phyloP scores from a whole-genome alignment of 176 grass and related monocot species.

The Ensete glaucum region DNA sequence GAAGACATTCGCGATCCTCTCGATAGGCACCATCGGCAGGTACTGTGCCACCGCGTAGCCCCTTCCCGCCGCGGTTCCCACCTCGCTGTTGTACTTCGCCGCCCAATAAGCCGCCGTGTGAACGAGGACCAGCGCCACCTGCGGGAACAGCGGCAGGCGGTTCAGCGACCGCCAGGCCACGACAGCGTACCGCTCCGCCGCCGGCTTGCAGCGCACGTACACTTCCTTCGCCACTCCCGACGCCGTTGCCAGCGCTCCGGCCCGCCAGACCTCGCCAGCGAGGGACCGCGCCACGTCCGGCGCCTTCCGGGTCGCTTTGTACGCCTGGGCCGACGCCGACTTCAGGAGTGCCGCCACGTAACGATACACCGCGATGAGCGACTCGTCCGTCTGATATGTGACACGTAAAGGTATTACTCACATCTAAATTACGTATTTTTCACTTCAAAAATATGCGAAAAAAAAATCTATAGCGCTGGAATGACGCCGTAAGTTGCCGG shows the following conservation, averaged over 20 bases:
- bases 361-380: conserved; percentile 26
- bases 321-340: conserved; percentile 23
- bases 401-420: too few species aligned
- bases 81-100: conserved; percentile 65
- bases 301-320: conserved; percentile 18
- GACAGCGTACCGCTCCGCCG: conserved; percentile 59
- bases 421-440: too few species aligned
- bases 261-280: conserved; percentile 27
- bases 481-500: not conserved
- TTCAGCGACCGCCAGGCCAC: conserved; percentile 69
- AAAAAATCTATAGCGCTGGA: too few species aligned
- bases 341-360: conserved; percentile 47
- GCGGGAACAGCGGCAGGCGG: conserved; percentile 59
- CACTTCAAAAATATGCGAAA: too few species aligned
- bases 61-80: conserved; percentile 12
- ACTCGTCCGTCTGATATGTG: conserved; percentile 43
- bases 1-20: conserved; percentile 74
- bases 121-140: conserved; percentile 47
- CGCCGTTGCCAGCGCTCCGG: conserved; percentile 26
- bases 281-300: conserved; percentile 41
- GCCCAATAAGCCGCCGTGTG: conserved; percentile 49
- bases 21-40: conserved; percentile 46
- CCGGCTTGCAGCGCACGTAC: conserved; percentile 54
- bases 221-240: conserved; percentile 23
- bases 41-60: conserved; percentile 32